Evolutionary conservation across 2,329 filamentous ascomycete genomes (phyloP), one percentile per base, ranked within the genome.

Genomic region (Xylariaceae sp.): DNA sequence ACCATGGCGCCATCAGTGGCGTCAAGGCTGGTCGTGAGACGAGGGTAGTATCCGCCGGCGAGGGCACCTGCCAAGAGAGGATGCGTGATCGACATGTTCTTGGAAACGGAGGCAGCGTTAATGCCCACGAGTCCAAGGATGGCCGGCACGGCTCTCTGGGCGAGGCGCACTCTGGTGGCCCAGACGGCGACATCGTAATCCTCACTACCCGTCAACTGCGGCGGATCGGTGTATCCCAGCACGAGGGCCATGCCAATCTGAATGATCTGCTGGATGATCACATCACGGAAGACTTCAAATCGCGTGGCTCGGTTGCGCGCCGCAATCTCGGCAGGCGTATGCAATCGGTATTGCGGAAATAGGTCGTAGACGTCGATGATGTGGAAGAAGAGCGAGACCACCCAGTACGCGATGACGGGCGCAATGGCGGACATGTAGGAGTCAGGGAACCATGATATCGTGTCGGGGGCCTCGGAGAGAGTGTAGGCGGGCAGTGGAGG

Each of bases 281-380:
- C 93, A 78, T 97, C 93, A 73, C 90, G 87, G 64, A 93, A 85
- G 2, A 96, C 92, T 69, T 97, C 88, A 76, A 84, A 90, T 63
- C 91, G 85, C 51, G 89, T 84, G 56, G 91, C 93, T 70, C 90
- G 90, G 75, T 97, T 97, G 68, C 92, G 85, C 74, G 90, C 90
- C 41, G 87, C 73, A 64, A 97, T 88, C 75, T 97, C 93, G 55
- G 91, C 92, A 11, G 94, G 94, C 0, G 94, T 97, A 76, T 99
- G 94, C 48, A 99, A 81, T 64, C 94, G 88, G 76, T 97, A 97
- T 69, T 95, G 85, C 15, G 92, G 88, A 73, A 93, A 96, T 44
- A 93, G 78, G 73, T 97, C 90, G 76, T 87, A 87, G 60, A 86
- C 79, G 76, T 99, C 94, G 70, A 97, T 86, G 67, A 87, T 71